Evolutionary conservation across 23 red algal species (phyloP).

Genomic region (Cyanidiococcus yangmingshanensis): DNA sequence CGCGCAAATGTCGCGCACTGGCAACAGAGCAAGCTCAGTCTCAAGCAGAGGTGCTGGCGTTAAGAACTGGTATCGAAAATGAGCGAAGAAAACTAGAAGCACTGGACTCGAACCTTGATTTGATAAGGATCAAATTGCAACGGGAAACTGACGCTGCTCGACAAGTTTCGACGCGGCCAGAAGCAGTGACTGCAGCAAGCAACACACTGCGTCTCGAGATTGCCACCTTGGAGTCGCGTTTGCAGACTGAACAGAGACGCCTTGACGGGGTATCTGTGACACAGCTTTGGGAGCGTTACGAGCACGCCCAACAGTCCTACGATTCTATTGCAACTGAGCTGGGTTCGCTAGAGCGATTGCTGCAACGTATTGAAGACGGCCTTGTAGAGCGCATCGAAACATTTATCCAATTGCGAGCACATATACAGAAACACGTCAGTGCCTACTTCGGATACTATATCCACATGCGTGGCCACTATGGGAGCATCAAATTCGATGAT

Average conservation of each 20-base stretch:
- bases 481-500: conserved; percentile 40
- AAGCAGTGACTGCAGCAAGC: background rate
- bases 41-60: background rate
- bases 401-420: conserved; percentile 1
- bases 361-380: conserved; percentile 29
- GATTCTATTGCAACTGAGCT: conserved; percentile 25
- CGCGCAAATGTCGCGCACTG: background rate
- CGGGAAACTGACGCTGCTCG: background rate
- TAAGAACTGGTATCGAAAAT: background rate
- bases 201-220: conserved; percentile 33
- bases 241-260: conserved; percentile 40
- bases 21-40: conserved; percentile 2
- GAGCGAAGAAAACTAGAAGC: background rate
- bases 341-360: conserved; percentile 8
- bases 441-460: conserved; percentile 63
- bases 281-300: conserved; percentile 47
- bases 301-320: conserved; percentile 36
- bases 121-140: background rate
- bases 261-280: conserved; percentile 33
- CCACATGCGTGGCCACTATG: conserved; percentile 49
- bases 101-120: background rate
- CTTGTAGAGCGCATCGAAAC: conserved; percentile 21
- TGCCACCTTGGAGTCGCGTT: conserved; percentile 26
- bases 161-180: background rate
- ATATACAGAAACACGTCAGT: conserved; percentile 31